Conservation (phyloP, 768 basidiomycete species). For the Pholiota microspora region DNA sequence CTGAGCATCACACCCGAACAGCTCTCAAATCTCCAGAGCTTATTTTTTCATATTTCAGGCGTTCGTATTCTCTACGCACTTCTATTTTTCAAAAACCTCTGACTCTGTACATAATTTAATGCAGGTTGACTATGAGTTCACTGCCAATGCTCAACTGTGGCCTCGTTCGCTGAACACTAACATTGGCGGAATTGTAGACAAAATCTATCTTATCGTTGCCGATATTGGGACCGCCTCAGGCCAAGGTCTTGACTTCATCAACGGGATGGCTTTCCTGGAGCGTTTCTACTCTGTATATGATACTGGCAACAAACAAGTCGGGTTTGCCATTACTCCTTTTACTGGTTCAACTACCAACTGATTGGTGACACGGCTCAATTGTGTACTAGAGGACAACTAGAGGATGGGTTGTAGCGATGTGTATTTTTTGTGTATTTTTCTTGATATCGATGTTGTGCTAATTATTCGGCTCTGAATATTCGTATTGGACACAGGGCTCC, state of each 20-base stretch:
- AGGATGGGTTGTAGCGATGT: too few relatives aligned
- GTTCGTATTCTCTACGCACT: not conserved
- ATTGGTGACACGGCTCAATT: too few relatives aligned
- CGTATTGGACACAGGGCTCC: too few relatives aligned
- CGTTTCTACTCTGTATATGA: conserved; percentile 66
- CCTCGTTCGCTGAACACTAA: conserved; percentile 51
- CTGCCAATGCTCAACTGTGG: conserved; percentile 67
- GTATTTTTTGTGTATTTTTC: too few relatives aligned
- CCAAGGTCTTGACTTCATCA: conserved; percentile 60
- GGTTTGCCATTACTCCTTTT: conserved; percentile 48
- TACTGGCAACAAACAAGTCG: conserved; percentile 48
- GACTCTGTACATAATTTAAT: not conserved
- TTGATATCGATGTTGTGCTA: too few relatives aligned
- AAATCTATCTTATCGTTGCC: conserved; percentile 53
- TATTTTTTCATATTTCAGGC: not conserved
- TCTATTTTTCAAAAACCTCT: not conserved
- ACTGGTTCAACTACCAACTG: conserved; percentile 24
- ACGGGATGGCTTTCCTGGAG: conserved; percentile 30
- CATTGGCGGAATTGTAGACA: conserved; percentile 48
- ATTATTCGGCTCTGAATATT: too few relatives aligned
- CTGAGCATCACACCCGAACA: not conserved
- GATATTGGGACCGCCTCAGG: conserved; percentile 49
- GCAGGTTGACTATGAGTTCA: conserved; percentile 52
- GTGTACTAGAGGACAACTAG: too few relatives aligned
- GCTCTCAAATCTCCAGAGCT: not conserved